phyloP scores from a whole-genome alignment of 805 yeast genomes.

The Ogataea paraovalis region DNA sequence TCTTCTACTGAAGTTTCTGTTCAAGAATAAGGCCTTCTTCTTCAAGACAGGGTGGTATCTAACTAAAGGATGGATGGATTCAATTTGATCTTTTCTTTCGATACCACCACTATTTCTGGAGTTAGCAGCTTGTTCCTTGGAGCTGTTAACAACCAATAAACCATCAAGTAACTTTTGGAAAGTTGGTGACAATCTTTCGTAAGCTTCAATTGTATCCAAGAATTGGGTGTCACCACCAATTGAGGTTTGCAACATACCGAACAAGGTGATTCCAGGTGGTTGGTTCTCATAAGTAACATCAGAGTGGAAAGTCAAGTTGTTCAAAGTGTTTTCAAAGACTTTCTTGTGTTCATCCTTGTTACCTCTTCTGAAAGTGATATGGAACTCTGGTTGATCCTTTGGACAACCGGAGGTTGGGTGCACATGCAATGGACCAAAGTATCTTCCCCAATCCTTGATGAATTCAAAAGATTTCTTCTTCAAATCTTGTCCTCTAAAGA shows the following conservation, averaged over 20 bases:
- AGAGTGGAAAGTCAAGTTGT: constrained; percentile 58
- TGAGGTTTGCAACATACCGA: constrained; percentile 50
- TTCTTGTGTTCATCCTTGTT: constrained; percentile 35
- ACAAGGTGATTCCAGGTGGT: constrained; percentile 69
- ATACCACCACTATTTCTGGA: constrained; percentile 55
- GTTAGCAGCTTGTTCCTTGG: constrained; percentile 63
- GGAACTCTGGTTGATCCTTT: constrained; percentile 52
- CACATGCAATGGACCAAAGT: constrained; percentile 68
- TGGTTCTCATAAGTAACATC: constrained; percentile 72
- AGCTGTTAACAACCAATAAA: constrained; percentile 65
- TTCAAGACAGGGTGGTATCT: constrained; percentile 72
- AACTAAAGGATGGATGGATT: constrained; percentile 64
- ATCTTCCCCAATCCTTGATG: constrained; percentile 48
- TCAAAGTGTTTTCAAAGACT: constrained; percentile 33
- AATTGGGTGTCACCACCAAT: constrained; percentile 80
- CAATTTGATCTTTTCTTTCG: constrained; percentile 60
- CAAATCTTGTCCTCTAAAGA: constrained; percentile 65
- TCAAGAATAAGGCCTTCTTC: constrained; percentile 53
- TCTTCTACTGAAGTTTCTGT: constrained; percentile 58
- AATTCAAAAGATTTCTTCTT: constrained; percentile 48
- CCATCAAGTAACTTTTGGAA: constrained; percentile 56
- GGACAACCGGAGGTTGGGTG: constrained; percentile 78
- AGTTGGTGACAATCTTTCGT: constrained; percentile 63
- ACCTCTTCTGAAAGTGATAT: constrained; percentile 53
- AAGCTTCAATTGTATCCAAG: constrained; percentile 68